Evolutionary conservation across 169 alveolate species (phyloP), one percentile per base, ranked within the genome.

Genomic region (Plasmodium fragile): DNA sequence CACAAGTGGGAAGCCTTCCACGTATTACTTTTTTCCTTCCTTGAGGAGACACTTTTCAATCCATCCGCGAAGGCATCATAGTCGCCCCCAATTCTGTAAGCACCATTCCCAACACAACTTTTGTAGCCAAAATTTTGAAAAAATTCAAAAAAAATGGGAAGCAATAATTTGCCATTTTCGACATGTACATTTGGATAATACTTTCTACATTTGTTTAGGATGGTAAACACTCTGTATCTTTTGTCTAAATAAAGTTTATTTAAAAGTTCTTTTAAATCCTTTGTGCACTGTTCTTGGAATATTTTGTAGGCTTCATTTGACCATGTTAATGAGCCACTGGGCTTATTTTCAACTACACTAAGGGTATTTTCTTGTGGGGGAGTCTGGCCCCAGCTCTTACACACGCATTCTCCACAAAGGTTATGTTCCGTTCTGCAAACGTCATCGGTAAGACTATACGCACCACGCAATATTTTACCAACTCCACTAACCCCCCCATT

Each of bases 121-220:
- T 43, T 91, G 75, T 91, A 91, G 30, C 94, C 94, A 91, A 22
- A 80, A 52, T 71, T 79, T 80, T 80, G 91, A 91, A 80, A 91
- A 80, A 70, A 80, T 30, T 80, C 79, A 39, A 80, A 91, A 91
- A 91, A 91, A 70, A 28, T 11, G 16, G 91, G 80, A 3, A 91
- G 72, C 1, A 45, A 18, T 70, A 91, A 91, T 34, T 65, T 80
- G 55, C 79, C 73, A 91, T 91, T 91, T 70, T 91, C 94, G n/a
- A 91, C 49, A 70, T 45, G 18, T 25, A 91, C 94, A 69, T 81
- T 91, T 43, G 94, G 94, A 81, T 91, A 91, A 45, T 43, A n/a
- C 72, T 80, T 80, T 10, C 94, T 39, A 10, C 30, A 91, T 80
- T 91, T 91, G 55, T 71, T 91, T 91, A 91, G 43, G 34, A 91